A percentile compares a stretch with the other conserved stretches of the same genome.
Conservation (phyloP, 192 early-diverging fungal species). For the Backusella liffmaniae region DNA sequence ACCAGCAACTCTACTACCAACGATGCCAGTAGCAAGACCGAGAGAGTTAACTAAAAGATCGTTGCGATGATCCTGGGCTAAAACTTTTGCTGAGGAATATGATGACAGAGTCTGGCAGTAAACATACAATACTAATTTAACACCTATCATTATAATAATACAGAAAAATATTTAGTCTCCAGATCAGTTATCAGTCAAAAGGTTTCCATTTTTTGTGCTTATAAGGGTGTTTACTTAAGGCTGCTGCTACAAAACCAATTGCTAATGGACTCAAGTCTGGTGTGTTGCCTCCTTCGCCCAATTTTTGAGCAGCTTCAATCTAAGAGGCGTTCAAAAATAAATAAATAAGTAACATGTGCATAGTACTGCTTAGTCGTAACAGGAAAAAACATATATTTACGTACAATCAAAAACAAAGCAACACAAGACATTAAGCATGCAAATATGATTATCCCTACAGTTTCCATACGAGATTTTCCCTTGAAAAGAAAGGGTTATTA, state of each 20-base stretch:
- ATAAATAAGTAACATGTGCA: neutral
- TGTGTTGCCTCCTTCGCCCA: constrained; percentile 43
- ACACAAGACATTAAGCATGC: constrained; percentile 74
- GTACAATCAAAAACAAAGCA: constrained; percentile 65
- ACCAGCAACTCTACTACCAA: constrained; percentile 53
- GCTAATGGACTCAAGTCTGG: constrained; percentile 49
- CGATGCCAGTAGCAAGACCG: constrained; percentile 64
- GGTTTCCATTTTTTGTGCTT: neutral
- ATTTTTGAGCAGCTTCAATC: constrained; percentile 63
- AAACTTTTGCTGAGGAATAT: constrained; percentile 57
- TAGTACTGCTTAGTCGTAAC: neutral
- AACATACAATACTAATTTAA: constrained; percentile 62
- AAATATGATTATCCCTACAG: constrained; percentile 79
- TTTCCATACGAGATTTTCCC: constrained; percentile 76
- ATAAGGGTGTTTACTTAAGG: constrained; percentile 41
- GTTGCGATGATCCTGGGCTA: constrained; percentile 75
- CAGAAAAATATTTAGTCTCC: neutral
- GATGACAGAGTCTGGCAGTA: constrained; percentile 66
- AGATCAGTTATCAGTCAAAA: neutral
- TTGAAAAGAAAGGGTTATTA: constrained; percentile 9
- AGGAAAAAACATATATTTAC: neutral
- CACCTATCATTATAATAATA: constrained; percentile 25
- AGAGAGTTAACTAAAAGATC: constrained; percentile 73
- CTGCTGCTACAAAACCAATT: constrained; percentile 51
- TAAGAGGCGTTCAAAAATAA: constrained; percentile 8